Base-by-base conservation (phyloP, 2,329 filamentous ascomycete species). In the Aspergillus alliaceus region DNA sequence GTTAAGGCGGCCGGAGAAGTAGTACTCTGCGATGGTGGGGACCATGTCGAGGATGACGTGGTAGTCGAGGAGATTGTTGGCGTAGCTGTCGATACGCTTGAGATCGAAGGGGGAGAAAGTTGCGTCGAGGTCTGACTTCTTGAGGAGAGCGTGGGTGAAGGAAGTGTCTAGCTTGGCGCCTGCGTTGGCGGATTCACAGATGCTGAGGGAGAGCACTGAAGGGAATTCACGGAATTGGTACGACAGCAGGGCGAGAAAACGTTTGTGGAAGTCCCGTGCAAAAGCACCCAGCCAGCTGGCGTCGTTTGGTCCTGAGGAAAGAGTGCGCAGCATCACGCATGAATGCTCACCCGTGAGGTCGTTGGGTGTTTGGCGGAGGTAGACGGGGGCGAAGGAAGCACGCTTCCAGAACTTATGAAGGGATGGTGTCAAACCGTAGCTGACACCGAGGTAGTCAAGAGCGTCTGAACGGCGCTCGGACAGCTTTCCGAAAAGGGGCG, bases 341-440 rank as follows among this genome's bases (percentile, higher is more conserved):
- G 95, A 96, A 73, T 99, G 95, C 76, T 99, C 95, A 54, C 95
- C 95, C 0, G 96, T 99, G 46, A 99, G 82, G 56, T 98, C 95
- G 71, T 98, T 99, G 51, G 95, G 83, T 2, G 96, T 99, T 78
- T 99, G 95, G 32, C 95, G 86, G 14, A 99, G 83, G 69, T 99
- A 99, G 0, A 99, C 91, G 0, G 95, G 95, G 2, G 87, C 86
- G 72, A 97, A 99, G 1, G 82, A 82, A 15, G 89, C 86, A 34
- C 90, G 89, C 77, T 97, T 96, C 95, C 95, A 99, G 81, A 99
- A 99, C 70, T 91, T 96, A 79, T 96, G 95, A 14, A 99, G 85
- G 14, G 86, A 83, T 37, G 87, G 82, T 0, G 95, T 99, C 56
- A 99, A 81, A 53, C 95, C 96, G 72, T 96, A 99, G 69, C 91